Evolutionary conservation across 306 rosid species (phyloP), one percentile per base, ranked within the genome.

Genomic region (Trifolium fragiferum): DNA sequence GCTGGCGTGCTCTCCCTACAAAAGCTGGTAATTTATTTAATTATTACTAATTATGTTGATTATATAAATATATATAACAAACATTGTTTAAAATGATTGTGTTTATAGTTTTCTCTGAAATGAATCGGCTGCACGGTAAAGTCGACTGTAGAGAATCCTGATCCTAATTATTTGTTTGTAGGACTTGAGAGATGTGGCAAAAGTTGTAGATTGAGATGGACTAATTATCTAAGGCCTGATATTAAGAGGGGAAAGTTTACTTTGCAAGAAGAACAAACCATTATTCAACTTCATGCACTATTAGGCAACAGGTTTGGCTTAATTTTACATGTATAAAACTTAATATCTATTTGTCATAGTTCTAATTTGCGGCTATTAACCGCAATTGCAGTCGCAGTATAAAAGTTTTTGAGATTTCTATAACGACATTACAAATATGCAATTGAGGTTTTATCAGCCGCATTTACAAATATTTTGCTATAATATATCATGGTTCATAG

Each of bases 261-360:
- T 77, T 68, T 85, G 85, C 97, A 93, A 89, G 98, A 93, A 87
- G 98, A 93, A 69, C 96, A 93, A 75, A 89, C 97, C 74, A 91
- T 93, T 78, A 93, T 93, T 88, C 98, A 93, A 77, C 97, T 93
- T 65, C 98, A 93, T 81, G 98, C 98, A 68, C 90, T 93, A 68
- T 80, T 93, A 46, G 98, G 98, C 15, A 93, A 93, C 90, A 93
- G 98, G 98, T 93, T 40, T 66, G 53, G 1, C 10, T 37, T 10
- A 64, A n/a, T n/a, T n/a, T n/a, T 64, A 20, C 53, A 18, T 40
- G 6, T 7, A 14, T 7, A 7, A 59, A 30, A 27, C 4, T 25
- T 58, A 2, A 12, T 25, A 5, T 60, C 3, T 60, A 0, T 27
- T 10, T 7, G 2, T 1, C 19, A 60, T 27, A 25, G 5, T 59